Evolutionary conservation across 192 early-diverging fungal genomes (phyloP).

Genomic region (Geranomyces michiganensis): DNA sequence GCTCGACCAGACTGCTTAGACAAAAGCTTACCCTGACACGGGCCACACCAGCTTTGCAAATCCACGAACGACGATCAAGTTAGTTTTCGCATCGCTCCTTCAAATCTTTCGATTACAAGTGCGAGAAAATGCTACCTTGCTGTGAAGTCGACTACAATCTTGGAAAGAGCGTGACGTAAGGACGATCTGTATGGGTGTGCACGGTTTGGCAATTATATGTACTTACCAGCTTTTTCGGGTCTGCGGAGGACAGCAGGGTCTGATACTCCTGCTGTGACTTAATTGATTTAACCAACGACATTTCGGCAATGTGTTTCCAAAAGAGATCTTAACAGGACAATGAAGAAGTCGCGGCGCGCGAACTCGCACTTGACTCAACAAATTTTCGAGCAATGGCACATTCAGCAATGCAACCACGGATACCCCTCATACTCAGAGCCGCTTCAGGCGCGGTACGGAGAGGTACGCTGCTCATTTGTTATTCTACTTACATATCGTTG

Average conservation of each 20-base stretch:
- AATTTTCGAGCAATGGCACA: too few relatives aligned
- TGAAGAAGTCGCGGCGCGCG: too few relatives aligned
- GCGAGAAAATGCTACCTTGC: conserved; percentile 29
- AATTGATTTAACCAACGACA: conserved; percentile 32
- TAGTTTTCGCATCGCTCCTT: background rate
- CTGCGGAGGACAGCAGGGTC: conserved; percentile 23
- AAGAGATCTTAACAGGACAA: too few relatives aligned
- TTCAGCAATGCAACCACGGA: too few relatives aligned
- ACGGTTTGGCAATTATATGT: background rate
- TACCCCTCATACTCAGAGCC: too few relatives aligned
- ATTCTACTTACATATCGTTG: too few relatives aligned
- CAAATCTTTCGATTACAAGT: background rate
- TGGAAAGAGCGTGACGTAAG: background rate
- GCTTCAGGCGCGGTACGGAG: too few relatives aligned
- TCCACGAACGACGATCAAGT: background rate
- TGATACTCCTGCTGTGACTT: conserved; percentile 24
- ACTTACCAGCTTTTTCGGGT: conserved; percentile 29
- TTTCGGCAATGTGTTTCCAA: background rate
- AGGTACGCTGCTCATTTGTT: too few relatives aligned
- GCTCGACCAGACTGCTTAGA: background rate
- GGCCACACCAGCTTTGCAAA: conserved; percentile 36
- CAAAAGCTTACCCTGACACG: conserved; percentile 39
- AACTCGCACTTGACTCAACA: too few relatives aligned
- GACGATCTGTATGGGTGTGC: background rate
- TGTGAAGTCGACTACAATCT: conserved; percentile 56